Evolutionary conservation across 2,329 filamentous ascomycete genomes (phyloP).

Genomic region (Cercospora citrullina): DNA sequence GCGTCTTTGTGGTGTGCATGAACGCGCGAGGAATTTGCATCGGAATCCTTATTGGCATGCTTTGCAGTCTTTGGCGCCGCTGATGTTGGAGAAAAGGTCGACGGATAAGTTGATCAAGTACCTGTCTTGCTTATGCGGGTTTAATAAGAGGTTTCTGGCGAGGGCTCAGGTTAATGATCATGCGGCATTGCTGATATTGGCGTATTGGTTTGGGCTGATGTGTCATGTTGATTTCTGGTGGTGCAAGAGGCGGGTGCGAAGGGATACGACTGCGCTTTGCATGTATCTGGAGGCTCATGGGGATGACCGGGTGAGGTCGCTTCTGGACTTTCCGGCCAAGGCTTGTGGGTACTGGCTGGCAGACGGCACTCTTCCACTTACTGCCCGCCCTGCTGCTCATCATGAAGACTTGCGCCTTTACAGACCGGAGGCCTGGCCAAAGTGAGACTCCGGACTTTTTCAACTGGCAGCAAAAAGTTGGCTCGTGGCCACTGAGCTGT

Average conservation of each 20-base stretch:
- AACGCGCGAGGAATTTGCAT: constrained; percentile 12
- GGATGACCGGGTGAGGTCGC: not conserved
- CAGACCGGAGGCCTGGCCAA: not conserved
- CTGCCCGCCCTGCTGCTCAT: not conserved
- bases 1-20: constrained; percentile 17
- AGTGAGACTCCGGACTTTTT: not conserved
- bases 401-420: not conserved
- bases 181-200: constrained; percentile 14
- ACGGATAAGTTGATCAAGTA: constrained; percentile 21
- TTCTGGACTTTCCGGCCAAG: constrained; percentile 13
- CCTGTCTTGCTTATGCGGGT: constrained; percentile 16
- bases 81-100: constrained; percentile 13
- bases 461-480: not conserved
- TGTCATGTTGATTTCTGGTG: constrained; percentile 20
- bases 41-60: constrained; percentile 20
- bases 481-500: not conserved
- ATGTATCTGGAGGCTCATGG: constrained; percentile 13
- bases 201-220: constrained; percentile 18
- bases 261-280: constrained; percentile 18
- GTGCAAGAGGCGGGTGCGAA: constrained; percentile 7
- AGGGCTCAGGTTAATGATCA: constrained; percentile 18
- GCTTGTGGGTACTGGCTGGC: constrained; percentile 8
- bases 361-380: not conserved
- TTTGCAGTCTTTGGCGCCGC: constrained; percentile 17
- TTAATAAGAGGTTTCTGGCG: constrained; percentile 14